Evolutionary conservation across 2,329 filamentous ascomycete species (phyloP), one percentile per base, ranked within the genome.

Genomic region (Beauveria brongniartii): DNA sequence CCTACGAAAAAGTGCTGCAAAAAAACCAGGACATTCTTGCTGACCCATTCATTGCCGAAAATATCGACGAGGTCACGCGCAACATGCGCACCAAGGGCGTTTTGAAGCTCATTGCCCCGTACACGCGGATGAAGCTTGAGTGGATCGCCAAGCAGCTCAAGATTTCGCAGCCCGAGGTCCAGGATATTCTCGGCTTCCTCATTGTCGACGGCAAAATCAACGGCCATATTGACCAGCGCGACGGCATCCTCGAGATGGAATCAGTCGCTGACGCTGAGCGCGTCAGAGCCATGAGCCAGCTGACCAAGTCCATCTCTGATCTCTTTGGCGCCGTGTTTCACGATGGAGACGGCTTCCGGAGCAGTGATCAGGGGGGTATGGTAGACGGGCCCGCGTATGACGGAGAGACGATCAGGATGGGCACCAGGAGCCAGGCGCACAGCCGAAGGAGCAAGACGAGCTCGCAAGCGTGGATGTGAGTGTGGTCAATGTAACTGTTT

Each of bases 61-160:
- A 99, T 72, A 99, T 99, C 67, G 94, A 97, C 74, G 94, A 99
- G 76, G 93, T 99, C 61, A 99, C 93, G 57, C 90, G 94, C 48
- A 97, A 94, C 74, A 96, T 99, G 89, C 90, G 94, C 59, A 97
- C 92, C 66, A 97, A 97, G 80, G 93, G 92, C 1, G 87, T 97
- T 10, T 78, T 96, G 65, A 96, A 94, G 76, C 81, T 97, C 26
- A 94, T 97, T 65, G 92, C 92, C 5, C 94, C 94, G 0, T 99
- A 97, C 78, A 95, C 91, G 6, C 87, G 92, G 56, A 96, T 97
- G 83, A 91, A 89, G 65, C 79, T 97, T 26, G 80, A 81, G 22
- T 96, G 95, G 81, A 91, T 99, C 67, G 92, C 92, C 30, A 87
- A 88, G 68, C 88, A 93, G 68, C 87, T 99, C 64, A 89, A 89